Evolutionary conservation across 176 grass and related monocot genomes (phyloP).

Genomic region (Rhipidocladum racemiflorum): DNA sequence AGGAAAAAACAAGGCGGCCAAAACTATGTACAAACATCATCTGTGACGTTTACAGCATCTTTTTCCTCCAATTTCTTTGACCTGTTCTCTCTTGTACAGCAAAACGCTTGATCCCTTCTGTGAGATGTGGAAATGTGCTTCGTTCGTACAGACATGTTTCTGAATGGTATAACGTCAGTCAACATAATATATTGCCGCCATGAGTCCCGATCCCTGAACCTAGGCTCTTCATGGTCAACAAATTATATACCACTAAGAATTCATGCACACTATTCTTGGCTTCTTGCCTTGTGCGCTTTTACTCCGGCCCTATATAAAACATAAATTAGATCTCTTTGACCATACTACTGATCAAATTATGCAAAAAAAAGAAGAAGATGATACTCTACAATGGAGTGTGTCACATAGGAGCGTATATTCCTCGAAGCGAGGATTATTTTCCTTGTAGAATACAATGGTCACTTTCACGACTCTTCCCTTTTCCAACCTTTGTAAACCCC

Average conservation of each 20-base stretch:
- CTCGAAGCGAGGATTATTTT: background rate
- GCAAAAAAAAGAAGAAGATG: background rate
- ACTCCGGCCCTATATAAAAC: background rate
- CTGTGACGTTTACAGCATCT: background rate
- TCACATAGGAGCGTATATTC: background rate
- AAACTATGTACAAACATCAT: too few species aligned
- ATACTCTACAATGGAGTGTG: background rate
- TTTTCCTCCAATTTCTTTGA: constrained; percentile 3
- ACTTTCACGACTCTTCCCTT: background rate
- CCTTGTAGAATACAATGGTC: background rate
- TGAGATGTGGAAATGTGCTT: background rate
- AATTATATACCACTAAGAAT: background rate
- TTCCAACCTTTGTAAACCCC: constrained; percentile 33
- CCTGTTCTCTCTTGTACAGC: background rate
- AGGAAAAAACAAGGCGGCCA: background rate
- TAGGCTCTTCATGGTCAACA: background rate
- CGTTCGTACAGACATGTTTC: background rate
- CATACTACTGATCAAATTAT: background rate
- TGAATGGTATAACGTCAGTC: background rate
- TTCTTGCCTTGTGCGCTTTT: background rate
- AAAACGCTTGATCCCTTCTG: background rate
- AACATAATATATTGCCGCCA: background rate
- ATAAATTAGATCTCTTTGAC: background rate
- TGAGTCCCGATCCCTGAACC: background rate
- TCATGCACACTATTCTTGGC: background rate